Percentiles rank a stretch among this genome's conserved stretches.
Conservation (phyloP, 2,329 filamentous ascomycete species). For the Fusarium foetens region DNA sequence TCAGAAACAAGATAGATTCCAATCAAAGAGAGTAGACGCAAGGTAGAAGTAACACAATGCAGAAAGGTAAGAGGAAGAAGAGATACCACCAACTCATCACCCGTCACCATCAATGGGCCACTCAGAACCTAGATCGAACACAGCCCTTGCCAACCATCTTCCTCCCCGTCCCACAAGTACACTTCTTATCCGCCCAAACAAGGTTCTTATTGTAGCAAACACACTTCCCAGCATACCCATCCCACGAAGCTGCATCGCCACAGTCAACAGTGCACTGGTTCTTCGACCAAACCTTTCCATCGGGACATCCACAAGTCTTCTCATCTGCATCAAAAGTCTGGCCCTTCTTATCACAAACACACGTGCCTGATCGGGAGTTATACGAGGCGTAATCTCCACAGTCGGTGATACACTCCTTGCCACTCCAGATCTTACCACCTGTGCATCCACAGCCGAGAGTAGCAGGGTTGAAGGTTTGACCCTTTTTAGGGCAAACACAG, state of each 20-base stretch:
- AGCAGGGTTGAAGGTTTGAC: rapidly evolving
- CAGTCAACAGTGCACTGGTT: background rate
- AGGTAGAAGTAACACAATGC: background rate
- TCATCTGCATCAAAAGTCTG: background rate
- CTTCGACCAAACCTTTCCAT: background rate
- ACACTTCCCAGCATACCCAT: background rate
- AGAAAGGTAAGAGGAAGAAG: background rate
- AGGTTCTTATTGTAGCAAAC: background rate
- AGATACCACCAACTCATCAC: rapidly evolving
- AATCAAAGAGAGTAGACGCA: rapidly evolving
- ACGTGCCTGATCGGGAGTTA: rapidly evolving
- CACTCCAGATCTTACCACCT: background rate
- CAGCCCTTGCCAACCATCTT: background rate
- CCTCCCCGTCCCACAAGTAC: background rate
- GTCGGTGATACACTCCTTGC: background rate
- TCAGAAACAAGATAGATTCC: rapidly evolving
- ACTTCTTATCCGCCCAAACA: background rate
- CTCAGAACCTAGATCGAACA: background rate
- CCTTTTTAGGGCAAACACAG: background rate
- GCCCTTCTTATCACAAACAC: background rate
- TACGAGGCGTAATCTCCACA: background rate
- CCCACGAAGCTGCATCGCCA: background rate
- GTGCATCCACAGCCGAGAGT: background rate
- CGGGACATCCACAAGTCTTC: background rate
- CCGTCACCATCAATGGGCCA: too few species aligned